Base-by-base conservation (phyloP, 345 rosid genomes). In the Hibiscus syriacus region DNA sequence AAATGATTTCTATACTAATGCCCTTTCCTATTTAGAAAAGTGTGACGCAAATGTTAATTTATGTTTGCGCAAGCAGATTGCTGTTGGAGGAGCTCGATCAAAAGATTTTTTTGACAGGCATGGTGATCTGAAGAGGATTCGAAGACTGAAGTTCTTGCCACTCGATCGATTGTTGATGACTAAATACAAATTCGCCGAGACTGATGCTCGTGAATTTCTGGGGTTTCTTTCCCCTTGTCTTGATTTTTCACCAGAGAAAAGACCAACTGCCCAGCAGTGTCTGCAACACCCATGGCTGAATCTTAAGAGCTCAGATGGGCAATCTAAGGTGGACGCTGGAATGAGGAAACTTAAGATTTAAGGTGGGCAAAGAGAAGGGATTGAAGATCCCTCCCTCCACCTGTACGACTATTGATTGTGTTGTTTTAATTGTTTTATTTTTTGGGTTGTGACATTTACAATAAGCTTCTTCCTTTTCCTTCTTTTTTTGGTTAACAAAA, bases 241-340 rank as follows among this genome's bases (percentile, higher is more conserved):
- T 1, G 92, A 91, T 79, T 94, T 89, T 73, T 80, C 88, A 26
- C 96, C 99, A 1, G 99, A 94, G 90, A 91, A 89, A 80, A 85
- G 99, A 70, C 99, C 98, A 19, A 84, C 89, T 27, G 98, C 99
- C 36, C 86, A 84, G 73, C 92, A 88, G 68, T 89, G 93, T 78
- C 84, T 94, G 73, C 87, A 91, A 73, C 98, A 91, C 67, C 97
- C 97, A 8, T 94, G 99, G 99, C 85, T 94, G 65, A 77, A 76
- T 66, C 73, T 66, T 75, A 73, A 26, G 55, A 80, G 38, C 13
- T 57, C 76, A 13, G 41, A 41, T 27, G 70, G 68, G 17, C 80
- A 76, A 23, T 64, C 78, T 38, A 67, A 53, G 3, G 41, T 79
- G 65, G 79, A 70, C 30, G 82, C 67, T 45, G 83, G 84, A 12